Evolutionary conservation across 306 rosid species (phyloP).

Genomic region (Leucaena leucocephala): DNA sequence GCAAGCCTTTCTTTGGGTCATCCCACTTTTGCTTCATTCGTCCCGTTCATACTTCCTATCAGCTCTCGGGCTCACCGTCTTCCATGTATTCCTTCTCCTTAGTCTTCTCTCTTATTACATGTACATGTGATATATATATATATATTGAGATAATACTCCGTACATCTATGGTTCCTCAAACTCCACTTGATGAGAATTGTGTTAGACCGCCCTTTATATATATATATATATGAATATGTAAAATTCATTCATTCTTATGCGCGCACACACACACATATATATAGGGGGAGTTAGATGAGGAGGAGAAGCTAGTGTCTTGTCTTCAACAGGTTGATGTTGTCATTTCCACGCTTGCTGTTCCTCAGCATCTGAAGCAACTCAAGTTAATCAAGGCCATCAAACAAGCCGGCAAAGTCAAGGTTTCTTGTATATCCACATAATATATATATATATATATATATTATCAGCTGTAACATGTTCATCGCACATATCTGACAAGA

Average conservation of each 20-base stretch:
- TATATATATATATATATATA: too few species aligned
- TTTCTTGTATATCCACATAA: not conserved
- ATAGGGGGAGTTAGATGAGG: slow-evolving; percentile 52
- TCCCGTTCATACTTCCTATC: slow-evolving; percentile 23
- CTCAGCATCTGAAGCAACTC: too few species aligned
- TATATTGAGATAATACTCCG: too few species aligned
- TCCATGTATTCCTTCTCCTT: slow-evolving; percentile 34
- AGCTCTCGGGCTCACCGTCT: slow-evolving; percentile 42
- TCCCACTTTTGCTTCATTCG: slow-evolving; percentile 46
- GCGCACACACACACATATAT: not conserved
- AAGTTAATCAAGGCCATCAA: slow-evolving; percentile 53
- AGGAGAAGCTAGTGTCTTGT: slow-evolving; percentile 44
- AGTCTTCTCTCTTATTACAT: not conserved
- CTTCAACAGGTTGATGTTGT: slow-evolving; percentile 49
- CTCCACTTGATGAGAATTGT: too few species aligned
- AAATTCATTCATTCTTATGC: not conserved
- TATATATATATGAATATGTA: not conserved
- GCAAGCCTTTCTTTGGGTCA: slow-evolving; percentile 49
- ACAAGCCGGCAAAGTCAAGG: slow-evolving; percentile 54
- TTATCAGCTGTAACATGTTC: too few species aligned
- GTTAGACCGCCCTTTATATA: too few species aligned
- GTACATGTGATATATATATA: too few species aligned
- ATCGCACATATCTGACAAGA: too few species aligned
- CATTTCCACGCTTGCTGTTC: too few species aligned
- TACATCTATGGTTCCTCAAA: too few species aligned